phyloP scores from a whole-genome alignment of 495 filamentous ascomycete species.

The Xylaria acuta region DNA sequence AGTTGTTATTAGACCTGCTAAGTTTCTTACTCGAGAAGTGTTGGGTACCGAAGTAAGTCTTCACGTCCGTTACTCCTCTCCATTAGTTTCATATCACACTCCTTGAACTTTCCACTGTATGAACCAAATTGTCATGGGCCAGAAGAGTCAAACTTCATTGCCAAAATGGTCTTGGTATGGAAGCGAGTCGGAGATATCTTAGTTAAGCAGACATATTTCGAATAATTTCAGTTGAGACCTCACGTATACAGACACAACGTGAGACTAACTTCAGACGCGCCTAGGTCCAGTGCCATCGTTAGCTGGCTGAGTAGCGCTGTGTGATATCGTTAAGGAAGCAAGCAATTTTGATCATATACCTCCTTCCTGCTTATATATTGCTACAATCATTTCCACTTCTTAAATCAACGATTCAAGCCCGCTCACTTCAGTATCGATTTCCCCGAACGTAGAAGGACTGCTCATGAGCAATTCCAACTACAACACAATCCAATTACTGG shows the following conservation, averaged over 20 bases:
- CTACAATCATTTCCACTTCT: neutral
- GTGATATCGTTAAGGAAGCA: neutral
- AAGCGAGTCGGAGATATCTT: neutral
- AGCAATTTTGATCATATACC: neutral
- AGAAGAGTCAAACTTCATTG: neutral
- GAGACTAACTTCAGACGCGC: neutral
- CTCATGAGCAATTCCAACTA: neutral
- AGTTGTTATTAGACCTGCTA: neutral
- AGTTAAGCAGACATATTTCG: neutral
- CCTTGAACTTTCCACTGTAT: neutral
- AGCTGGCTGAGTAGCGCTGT: neutral
- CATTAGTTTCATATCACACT: neutral
- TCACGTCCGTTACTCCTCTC: too few species aligned
- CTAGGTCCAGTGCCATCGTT: neutral
- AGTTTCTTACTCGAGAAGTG: neutral
- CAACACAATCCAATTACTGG: neutral
- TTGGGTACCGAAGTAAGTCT: slow-evolving; percentile 1
- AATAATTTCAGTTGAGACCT: neutral
- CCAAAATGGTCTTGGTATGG: neutral
- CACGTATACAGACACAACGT: neutral
- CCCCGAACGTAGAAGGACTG: neutral
- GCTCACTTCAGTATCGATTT: neutral
- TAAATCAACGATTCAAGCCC: neutral
- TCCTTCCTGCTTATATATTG: neutral
- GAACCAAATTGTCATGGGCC: neutral